Conservation (phyloP, 2,329 filamentous ascomycete genomes). For the Cephalotrichum gorgonifer region DNA sequence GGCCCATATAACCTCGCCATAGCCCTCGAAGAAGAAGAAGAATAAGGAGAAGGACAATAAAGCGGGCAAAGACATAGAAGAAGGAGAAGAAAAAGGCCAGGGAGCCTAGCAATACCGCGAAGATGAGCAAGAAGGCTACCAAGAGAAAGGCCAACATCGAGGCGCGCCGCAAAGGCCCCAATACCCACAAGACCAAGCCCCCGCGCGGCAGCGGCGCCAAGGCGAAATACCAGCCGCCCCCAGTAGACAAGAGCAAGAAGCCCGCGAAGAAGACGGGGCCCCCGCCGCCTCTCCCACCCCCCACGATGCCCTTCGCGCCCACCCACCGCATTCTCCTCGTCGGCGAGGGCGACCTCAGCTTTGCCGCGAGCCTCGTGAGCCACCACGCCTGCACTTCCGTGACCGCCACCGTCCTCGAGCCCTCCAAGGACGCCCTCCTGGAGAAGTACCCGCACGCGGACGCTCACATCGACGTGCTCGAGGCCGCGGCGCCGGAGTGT, state of each 20-base stretch:
- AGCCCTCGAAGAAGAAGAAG: too few relatives aligned
- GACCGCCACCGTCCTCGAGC: slow-evolving; percentile 61
- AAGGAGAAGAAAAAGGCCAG: too few relatives aligned
- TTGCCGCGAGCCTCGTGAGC: slow-evolving; percentile 54
- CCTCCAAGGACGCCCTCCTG: slow-evolving; percentile 41
- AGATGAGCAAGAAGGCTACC: too few relatives aligned
- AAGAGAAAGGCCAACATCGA: too few relatives aligned
- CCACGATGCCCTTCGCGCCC: slow-evolving; percentile 56
- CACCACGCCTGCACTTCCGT: slow-evolving; percentile 57
- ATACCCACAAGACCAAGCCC: too few relatives aligned
- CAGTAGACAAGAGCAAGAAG: slow-evolving; percentile 8
- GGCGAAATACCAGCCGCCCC: slow-evolving; percentile 4
- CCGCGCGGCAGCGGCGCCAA: too few relatives aligned
- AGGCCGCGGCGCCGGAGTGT: slow-evolving; percentile 13
- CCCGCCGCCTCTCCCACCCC: slow-evolving; percentile 5
- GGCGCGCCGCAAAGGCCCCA: too few relatives aligned
- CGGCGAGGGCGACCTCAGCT: slow-evolving; percentile 75
- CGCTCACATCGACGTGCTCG: slow-evolving; percentile 45
- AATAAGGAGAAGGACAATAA: too few relatives aligned
- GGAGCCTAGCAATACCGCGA: too few relatives aligned
- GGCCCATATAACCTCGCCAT: too few relatives aligned
- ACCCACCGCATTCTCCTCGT: slow-evolving; percentile 63
- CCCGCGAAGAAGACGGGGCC: slow-evolving; percentile 5
- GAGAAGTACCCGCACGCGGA: slow-evolving; percentile 66
- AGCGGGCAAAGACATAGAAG: too few relatives aligned